Conservation (phyloP, 495 filamentous ascomycete genomes). For the Hyaloscypha finlandica region DNA sequence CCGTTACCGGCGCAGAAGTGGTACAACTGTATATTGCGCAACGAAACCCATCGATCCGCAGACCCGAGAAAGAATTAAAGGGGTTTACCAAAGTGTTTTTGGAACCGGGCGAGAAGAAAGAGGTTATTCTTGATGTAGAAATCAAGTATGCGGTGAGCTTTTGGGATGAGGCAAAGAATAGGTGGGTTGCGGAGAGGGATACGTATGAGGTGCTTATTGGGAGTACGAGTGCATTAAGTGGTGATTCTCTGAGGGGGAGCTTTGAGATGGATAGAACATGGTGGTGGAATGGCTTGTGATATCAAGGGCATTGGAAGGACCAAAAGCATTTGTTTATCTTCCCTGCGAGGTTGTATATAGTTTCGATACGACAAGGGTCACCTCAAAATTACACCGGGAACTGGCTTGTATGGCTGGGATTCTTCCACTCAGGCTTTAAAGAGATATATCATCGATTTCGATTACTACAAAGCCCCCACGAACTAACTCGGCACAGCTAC, state of each 20-base stretch:
- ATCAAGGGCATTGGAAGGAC: no score
- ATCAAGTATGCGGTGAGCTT: conserved; percentile 62
- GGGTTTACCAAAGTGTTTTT: conserved; percentile 71
- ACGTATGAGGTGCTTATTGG: conserved; percentile 57
- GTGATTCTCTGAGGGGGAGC: conserved; percentile 41
- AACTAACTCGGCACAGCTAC: no score
- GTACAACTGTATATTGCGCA: conserved; percentile 60
- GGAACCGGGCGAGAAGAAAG: conserved; percentile 58
- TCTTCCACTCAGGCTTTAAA: no score
- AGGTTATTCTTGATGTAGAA: conserved; percentile 57
- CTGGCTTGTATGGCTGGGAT: no score
- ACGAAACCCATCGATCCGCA: conserved; percentile 52
- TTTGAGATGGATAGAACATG: conserved; percentile 56
- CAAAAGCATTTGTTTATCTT: no score
- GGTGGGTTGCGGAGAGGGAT: conserved; percentile 67
- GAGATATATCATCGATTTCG: no score
- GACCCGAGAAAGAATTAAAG: conserved; percentile 70
- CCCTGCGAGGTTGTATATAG: no score
- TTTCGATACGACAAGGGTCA: no score
- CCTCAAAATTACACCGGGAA: no score
- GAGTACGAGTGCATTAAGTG: conserved; percentile 42
- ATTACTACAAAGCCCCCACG: no score
- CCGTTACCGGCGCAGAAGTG: conserved; percentile 51
- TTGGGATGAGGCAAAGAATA: conserved; percentile 65
- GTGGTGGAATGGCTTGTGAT: conserved; percentile 45